Percentiles rank a stretch among this genome's conserved stretches.
Evolutionary conservation across 2,329 filamentous ascomycete genomes (phyloP).

Genomic region (Botrytis cinerea): DNA sequence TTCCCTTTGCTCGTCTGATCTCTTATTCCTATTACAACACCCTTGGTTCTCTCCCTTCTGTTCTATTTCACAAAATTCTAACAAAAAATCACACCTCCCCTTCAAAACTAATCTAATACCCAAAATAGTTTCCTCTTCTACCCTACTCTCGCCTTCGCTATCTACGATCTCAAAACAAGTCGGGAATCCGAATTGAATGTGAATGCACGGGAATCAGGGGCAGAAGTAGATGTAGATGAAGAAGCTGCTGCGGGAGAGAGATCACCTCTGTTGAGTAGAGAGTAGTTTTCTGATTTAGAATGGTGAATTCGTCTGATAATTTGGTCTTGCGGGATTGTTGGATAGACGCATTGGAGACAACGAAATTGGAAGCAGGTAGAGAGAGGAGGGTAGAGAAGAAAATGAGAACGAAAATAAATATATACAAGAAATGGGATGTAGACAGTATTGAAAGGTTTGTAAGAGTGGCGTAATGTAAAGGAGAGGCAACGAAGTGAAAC

Average conservation of each 20-base stretch:
- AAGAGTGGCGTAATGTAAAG: not conserved
- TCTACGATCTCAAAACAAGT: not conserved
- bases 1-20: rapidly evolving
- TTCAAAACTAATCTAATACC: not conserved
- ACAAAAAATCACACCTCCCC: not conserved
- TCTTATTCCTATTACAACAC: rapidly evolving
- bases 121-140: not conserved
- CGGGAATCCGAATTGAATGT: not conserved
- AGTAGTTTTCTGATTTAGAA: not conserved
- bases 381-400: not conserved
- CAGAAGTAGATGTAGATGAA: not conserved
- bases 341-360: not conserved
- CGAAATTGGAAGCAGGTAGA: not conserved
- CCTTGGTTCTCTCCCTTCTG: not conserved
- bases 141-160: not conserved
- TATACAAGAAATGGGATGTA: not conserved
- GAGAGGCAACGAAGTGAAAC: not conserved
- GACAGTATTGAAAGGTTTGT: not conserved
- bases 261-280: not conserved
- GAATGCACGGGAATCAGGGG: not conserved
- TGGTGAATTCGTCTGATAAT: not conserved
- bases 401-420: not conserved
- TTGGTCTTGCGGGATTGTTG: not conserved
- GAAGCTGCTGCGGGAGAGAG: not conserved
- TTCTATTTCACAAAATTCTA: not conserved